Conservation (phyloP, 768 basidiomycete species). For the Boletales sp. region DNA sequence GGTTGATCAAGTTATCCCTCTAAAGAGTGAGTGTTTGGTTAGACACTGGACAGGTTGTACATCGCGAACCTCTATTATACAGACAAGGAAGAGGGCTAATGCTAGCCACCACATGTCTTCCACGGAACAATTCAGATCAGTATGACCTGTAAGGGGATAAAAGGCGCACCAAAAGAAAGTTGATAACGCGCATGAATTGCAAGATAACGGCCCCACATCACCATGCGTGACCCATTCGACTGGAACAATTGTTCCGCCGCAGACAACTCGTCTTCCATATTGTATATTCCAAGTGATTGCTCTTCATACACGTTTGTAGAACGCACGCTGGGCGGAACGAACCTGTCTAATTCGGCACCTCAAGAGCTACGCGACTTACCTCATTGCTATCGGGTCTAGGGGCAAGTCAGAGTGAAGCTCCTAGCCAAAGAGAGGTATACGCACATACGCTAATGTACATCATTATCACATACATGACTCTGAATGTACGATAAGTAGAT, state of each 20-base stretch:
- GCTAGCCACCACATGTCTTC: slow-evolving; percentile 96
- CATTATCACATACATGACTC: slow-evolving; percentile 87
- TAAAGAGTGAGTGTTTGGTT: slow-evolving; percentile 26
- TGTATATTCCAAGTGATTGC: slow-evolving; percentile 79
- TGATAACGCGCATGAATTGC: slow-evolving; percentile 83
- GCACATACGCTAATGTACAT: slow-evolving; percentile 87
- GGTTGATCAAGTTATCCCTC: slow-evolving; percentile 57
- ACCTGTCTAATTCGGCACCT: background rate
- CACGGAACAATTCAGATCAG: background rate
- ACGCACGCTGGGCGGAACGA: slow-evolving; percentile 57
- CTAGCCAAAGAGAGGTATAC: slow-evolving; percentile 25
- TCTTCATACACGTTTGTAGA: slow-evolving; percentile 96
- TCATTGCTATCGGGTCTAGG: slow-evolving; percentile 77
- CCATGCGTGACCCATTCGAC: slow-evolving; percentile 46
- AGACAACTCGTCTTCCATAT: slow-evolving; percentile 46
- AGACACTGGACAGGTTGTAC: background rate
- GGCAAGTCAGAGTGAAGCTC: slow-evolving; percentile 2
- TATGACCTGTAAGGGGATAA: background rate
- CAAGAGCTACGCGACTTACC: slow-evolving; percentile 35
- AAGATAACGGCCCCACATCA: slow-evolving; percentile 73
- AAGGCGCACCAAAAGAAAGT: slow-evolving; percentile 76
- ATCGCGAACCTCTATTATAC: slow-evolving; percentile 80
- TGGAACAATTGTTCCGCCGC: slow-evolving; percentile 43
- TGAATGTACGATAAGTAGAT: slow-evolving; percentile 24
- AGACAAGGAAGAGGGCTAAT: slow-evolving; percentile 80